Conservation (phyloP, 495 filamentous ascomycete genomes). For the Neurospora sp. region DNA sequence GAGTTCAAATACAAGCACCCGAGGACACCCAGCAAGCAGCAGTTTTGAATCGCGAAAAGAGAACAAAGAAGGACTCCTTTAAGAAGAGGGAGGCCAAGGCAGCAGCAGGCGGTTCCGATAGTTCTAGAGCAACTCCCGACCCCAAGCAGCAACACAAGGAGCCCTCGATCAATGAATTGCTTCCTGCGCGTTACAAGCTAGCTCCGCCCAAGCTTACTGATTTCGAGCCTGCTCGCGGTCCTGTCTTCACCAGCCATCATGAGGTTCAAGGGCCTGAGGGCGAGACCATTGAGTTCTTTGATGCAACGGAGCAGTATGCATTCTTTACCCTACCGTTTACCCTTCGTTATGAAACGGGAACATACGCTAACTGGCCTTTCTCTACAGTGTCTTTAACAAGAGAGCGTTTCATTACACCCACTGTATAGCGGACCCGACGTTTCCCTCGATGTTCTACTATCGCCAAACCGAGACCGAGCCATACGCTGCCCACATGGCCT, state of each 20-base stretch:
- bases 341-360: neutral
- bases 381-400: slow-evolving; percentile 71
- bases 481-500: slow-evolving; percentile 71
- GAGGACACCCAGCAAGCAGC: slow-evolving; percentile 28
- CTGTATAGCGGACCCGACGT: slow-evolving; percentile 78
- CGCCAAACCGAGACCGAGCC: slow-evolving; percentile 79
- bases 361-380: slow-evolving; percentile 7
- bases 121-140: slow-evolving; percentile 45
- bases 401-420: slow-evolving; percentile 85
- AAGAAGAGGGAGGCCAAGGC: slow-evolving; percentile 74
- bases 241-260: slow-evolving; percentile 43
- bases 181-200: slow-evolving; percentile 48
- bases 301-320: slow-evolving; percentile 56
- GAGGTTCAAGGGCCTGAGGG: slow-evolving; percentile 35
- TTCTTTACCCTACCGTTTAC: neutral
- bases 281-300: slow-evolving; percentile 43
- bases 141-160: slow-evolving; percentile 47
- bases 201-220: slow-evolving; percentile 47
- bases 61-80: slow-evolving; percentile 58
- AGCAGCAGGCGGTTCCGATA: slow-evolving; percentile 30
- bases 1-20: slow-evolving; percentile 23
- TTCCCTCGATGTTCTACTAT: slow-evolving; percentile 80
- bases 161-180: slow-evolving; percentile 25
- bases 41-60: slow-evolving; percentile 34
- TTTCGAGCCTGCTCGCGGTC: slow-evolving; percentile 46